phyloP scores from a whole-genome alignment of 306 rosid species.

The Malus asiatica region DNA sequence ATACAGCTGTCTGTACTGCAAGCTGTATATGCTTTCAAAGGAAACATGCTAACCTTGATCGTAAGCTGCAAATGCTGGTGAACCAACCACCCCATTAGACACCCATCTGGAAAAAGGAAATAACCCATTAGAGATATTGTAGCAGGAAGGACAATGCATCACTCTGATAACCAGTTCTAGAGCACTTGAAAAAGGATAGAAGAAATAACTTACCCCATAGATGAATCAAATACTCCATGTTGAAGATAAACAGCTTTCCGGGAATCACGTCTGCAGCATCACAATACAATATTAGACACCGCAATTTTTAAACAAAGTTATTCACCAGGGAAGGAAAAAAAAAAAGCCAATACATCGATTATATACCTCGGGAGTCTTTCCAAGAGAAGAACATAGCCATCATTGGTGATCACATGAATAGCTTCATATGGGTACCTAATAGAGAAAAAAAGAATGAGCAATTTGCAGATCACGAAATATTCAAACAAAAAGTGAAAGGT shows the following conservation, averaged over 20 bases:
- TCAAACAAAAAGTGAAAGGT: background rate
- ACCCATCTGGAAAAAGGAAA: slow-evolving; percentile 64
- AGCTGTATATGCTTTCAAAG: background rate
- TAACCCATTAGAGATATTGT: background rate
- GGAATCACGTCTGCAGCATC: slow-evolving; percentile 76
- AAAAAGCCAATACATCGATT: background rate
- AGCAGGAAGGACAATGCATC: background rate
- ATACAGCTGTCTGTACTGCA: background rate
- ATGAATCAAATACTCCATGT: slow-evolving; percentile 87
- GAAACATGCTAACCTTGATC: slow-evolving; percentile 69
- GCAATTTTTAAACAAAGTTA: background rate
- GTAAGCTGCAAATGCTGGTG: slow-evolving; percentile 96
- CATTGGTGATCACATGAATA: slow-evolving; percentile 70
- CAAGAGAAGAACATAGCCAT: slow-evolving; percentile 87
- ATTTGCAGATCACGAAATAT: slow-evolving; percentile 8
- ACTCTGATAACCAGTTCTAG: background rate
- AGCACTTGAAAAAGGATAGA: background rate
- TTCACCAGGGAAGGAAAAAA: background rate
- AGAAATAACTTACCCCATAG: slow-evolving; percentile 75
- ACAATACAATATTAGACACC: slow-evolving; percentile 15
- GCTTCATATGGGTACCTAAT: slow-evolving; percentile 89
- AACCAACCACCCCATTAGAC: slow-evolving; percentile 93
- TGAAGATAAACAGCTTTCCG: slow-evolving; percentile 82
- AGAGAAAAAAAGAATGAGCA: slow-evolving; percentile 10
- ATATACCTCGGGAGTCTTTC: slow-evolving; percentile 91